Conservation (phyloP, 1,139 yeast species). For the Saccharomyces hybrid region DNA sequence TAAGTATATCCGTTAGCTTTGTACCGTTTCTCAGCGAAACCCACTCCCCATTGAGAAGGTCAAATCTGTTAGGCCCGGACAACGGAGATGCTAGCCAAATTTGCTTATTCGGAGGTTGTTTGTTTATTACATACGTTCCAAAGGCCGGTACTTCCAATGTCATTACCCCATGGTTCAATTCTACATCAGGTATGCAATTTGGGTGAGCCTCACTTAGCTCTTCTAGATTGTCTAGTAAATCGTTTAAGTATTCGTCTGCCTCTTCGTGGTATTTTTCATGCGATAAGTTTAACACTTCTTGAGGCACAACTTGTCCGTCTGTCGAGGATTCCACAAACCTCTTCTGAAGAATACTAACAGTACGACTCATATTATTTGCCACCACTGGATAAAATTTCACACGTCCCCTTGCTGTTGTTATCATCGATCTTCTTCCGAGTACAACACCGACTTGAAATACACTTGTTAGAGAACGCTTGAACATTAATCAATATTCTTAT, state of each 20-base stretch:
- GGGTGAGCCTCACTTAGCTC: conserved; percentile 49
- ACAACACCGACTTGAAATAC: background rate
- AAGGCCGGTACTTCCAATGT: conserved; percentile 56
- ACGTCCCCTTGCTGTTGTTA: background rate
- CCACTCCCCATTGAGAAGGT: conserved; percentile 53
- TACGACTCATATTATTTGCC: background rate
- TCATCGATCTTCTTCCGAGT: background rate
- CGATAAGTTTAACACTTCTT: conserved; percentile 42
- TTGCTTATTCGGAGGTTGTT: conserved; percentile 91
- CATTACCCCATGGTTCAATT: conserved; percentile 75
- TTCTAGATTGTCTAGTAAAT: conserved; percentile 57
- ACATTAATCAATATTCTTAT: background rate
- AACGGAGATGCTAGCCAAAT: conserved; percentile 88
- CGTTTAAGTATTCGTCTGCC: conserved; percentile 59
- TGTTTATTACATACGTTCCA: conserved; percentile 83
- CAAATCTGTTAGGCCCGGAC: conserved; percentile 83
- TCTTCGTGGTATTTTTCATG: conserved; percentile 47
- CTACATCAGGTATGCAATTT: conserved; percentile 55
- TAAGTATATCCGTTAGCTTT: conserved; percentile 41
- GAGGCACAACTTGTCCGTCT: conserved; percentile 46
- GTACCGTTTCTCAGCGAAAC: conserved; percentile 51
- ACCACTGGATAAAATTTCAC: background rate
- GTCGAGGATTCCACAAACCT: conserved; percentile 28
- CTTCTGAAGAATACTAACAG: background rate
- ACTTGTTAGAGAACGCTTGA: background rate